Evolutionary conservation across 148 eudicot species (phyloP).

Genomic region (Euryodendron excelsum): DNA sequence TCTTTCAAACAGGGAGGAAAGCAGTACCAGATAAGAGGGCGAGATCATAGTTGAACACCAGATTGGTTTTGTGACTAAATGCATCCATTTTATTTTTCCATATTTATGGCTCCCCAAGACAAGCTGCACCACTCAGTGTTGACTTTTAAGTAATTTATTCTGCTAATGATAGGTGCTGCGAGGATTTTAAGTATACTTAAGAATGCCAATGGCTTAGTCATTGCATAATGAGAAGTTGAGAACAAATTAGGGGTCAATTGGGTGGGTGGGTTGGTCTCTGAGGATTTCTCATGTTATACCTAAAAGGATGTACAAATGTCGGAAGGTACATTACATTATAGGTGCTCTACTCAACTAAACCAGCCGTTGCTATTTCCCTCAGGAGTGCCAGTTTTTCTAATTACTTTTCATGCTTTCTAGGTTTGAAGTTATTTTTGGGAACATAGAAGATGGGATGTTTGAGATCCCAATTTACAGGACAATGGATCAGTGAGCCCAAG

Average conservation of each 20-base stretch:
- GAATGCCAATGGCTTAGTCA: neutral
- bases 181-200: neutral
- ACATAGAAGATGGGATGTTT: neutral
- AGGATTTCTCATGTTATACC: neutral
- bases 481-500: neutral
- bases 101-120: slow-evolving; percentile 4
- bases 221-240: neutral
- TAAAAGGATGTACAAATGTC: neutral
- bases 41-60: neutral
- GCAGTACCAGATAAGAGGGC: neutral
- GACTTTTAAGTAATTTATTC: neutral
- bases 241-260: neutral
- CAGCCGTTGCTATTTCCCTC: neutral
- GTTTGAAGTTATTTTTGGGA: neutral
- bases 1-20: neutral
- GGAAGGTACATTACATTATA: neutral
- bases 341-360: neutral
- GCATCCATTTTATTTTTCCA: neutral
- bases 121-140: neutral
- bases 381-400: neutral
- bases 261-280: neutral
- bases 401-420: neutral
- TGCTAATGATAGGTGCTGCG: neutral
- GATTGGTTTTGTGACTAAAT: neutral
- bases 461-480: neutral